Evolutionary conservation across 192 early-diverging fungal genomes (phyloP).

Genomic region (Coemansia sp.): DNA sequence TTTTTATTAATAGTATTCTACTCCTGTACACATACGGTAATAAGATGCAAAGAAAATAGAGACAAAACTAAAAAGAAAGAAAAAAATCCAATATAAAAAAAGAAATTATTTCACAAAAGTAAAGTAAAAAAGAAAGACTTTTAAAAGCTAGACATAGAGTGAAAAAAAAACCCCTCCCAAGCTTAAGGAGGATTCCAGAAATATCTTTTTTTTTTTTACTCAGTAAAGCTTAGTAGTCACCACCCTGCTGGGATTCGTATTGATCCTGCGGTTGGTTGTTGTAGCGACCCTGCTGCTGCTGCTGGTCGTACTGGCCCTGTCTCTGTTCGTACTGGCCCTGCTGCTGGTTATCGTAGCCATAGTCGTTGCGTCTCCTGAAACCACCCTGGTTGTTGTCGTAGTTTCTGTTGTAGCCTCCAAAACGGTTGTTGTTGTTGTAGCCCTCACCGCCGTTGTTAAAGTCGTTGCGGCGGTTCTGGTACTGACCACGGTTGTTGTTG

Average conservation of each 20-base stretch:
- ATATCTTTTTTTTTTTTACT: neutral
- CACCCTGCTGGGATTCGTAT: slow-evolving; percentile 15
- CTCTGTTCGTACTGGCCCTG: neutral
- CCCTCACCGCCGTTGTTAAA: slow-evolving; percentile 26
- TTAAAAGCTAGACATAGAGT: neutral
- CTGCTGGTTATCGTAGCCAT: slow-evolving; percentile 16
- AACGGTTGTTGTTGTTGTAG: slow-evolving; percentile 29
- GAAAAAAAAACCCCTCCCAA: neutral
- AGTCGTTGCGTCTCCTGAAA: slow-evolving; percentile 6
- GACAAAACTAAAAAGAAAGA: slow-evolving; percentile 7
- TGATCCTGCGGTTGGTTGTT: slow-evolving; percentile 15
- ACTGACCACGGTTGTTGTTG: slow-evolving; percentile 9
- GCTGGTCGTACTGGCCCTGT: slow-evolving; percentile 6
- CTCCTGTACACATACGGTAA: slow-evolving; percentile 4
- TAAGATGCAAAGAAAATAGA: slow-evolving; percentile 13
- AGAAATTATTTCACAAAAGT: neutral
- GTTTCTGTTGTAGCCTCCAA: slow-evolving; percentile 31
- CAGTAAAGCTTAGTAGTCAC: slow-evolving; percentile 1
- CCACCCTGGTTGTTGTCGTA: slow-evolving; percentile 36
- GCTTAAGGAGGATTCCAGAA: neutral
- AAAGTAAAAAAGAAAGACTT: neutral
- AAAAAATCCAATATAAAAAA: neutral
- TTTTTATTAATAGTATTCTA: neutral
- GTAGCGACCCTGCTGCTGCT: slow-evolving; percentile 8
- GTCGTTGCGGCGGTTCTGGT: slow-evolving; percentile 12